phyloP scores from a whole-genome alignment of 106 monocot species.

The Allium cepa region DNA sequence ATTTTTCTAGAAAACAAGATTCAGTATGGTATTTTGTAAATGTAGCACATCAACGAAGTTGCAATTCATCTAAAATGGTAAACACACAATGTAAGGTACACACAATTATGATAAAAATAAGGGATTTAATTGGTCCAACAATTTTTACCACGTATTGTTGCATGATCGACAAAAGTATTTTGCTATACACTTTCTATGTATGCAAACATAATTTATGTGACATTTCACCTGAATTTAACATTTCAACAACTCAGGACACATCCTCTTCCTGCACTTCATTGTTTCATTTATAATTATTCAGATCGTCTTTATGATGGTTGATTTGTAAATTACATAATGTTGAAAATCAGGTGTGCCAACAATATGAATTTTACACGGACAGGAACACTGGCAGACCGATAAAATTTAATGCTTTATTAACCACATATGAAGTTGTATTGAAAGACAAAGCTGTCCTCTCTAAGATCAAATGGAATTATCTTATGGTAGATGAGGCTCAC shows the following conservation, averaged over 20 bases:
- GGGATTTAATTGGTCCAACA: too few relatives aligned
- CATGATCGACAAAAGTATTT: too few relatives aligned
- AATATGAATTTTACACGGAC: conserved; percentile 80
- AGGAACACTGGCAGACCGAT: conserved; percentile 58
- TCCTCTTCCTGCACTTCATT: neutral
- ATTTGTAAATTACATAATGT: neutral
- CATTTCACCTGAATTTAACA: too few relatives aligned
- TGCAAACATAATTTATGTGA: too few relatives aligned
- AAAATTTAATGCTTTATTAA: conserved; percentile 81
- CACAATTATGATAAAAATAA: too few relatives aligned
- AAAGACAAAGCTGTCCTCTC: conserved; percentile 87
- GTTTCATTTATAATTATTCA: neutral
- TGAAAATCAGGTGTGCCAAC: conserved; percentile 71
- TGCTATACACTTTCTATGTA: too few relatives aligned
- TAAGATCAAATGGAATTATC: conserved; percentile 92
- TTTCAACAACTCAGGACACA: neutral
- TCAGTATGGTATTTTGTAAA: too few relatives aligned
- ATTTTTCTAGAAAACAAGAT: too few relatives aligned
- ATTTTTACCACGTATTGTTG: too few relatives aligned
- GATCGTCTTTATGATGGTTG: neutral
- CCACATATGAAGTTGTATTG: conserved; percentile 98
- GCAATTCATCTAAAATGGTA: too few relatives aligned
- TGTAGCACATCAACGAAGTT: too few relatives aligned
- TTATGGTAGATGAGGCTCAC: conserved; percentile 99
- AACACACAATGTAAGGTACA: too few relatives aligned